Base-by-base conservation (phyloP, 345 rosid genomes). In the Hibiscus tridactylites region DNA sequence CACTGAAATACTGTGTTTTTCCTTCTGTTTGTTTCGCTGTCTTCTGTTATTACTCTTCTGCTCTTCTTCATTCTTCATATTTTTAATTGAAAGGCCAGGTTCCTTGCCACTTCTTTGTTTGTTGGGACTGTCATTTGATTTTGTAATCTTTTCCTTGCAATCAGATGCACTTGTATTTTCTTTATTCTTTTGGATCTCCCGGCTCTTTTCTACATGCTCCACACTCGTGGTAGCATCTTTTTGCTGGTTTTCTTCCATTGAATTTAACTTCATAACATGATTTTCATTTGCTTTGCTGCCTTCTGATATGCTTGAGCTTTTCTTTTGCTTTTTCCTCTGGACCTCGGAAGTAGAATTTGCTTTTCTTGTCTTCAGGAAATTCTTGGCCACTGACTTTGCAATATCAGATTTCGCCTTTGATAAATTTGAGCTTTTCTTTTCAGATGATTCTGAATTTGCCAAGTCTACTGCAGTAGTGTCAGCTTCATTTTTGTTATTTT, bases 401-500 rank as follows among this genome's bases (percentile, higher is more conserved):
- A 79, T 73, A 67, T 75, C 84, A 26, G 85, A 63, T 65, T 72
- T 83, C n/a, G 76, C 82, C 80, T 64, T 85, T 71, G 74, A 59
- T 67, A 76, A 76, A 46, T 76, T 76, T 50, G 76, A 68, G 24
- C 66, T 71, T 82, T 75, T 73, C 52, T 72, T 82, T 72, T 71
- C 66, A 62, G 86, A 65, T 72, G 84, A 15, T 66, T 77, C 75
- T 28, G 76, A 74, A 66, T 73, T 77, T 58, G 7, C 70, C 19
- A 81, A 81, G 47, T 62, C 78, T 68, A 78, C 82, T 5, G 42
- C 77, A 24, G 39, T 49, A 58, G 68, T 79, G 68, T 64, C 81
- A 13, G 8, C 65, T 62, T 62, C 70, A 62, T 74, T 69, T 79
- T 39, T 75, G 56, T 53, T 62, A 24, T 77, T 81, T 73, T 71